Base-by-base conservation (phyloP, 2,329 filamentous ascomycete species). In the Hansfordia pulvinata region DNA sequence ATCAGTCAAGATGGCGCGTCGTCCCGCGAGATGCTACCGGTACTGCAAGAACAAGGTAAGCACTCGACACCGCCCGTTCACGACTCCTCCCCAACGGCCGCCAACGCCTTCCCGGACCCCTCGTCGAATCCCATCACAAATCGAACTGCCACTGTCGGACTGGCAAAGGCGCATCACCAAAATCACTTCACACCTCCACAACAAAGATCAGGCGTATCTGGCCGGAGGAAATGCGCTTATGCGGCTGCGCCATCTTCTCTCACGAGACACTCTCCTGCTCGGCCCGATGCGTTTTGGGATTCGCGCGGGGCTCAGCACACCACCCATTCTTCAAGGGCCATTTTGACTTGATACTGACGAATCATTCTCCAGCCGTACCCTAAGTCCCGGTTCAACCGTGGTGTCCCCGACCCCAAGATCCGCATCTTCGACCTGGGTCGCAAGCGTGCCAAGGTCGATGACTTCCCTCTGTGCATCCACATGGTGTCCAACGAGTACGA, bases 41-140 rank as follows among this genome's bases (percentile, higher is more conserved):
- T 98, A 98, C 82, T 98, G 90, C 86, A 98, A 98, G 84, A 98
- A 96, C 80, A 94, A 94, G 85, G 85, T 93, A 60, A 66, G 79
- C 63, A 39, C 26, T n/a, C n/a, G n/a, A n/a, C n/a, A n/a, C n/a
- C n/a, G n/a, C n/a, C n/a, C n/a, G n/a, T n/a, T n/a, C n/a, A n/a
- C n/a, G n/a, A n/a, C n/a, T n/a, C n/a, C n/a, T n/a, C n/a, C n/a
- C n/a, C n/a, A n/a, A n/a, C n/a, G n/a, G n/a, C n/a, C n/a, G n/a
- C n/a, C n/a, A n/a, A n/a, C n/a, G n/a, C n/a, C n/a, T n/a, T 25
- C 14, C 17, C 17, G 32, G 15, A 22, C 17, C 20, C 14, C 16
- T 10, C 21, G 17, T 32, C 25, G 17, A 25, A 26, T 30, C 31
- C 35, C 26, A n/a, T n/a, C n/a, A n/a, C n/a, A n/a, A n/a, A n/a